phyloP scores from a whole-genome alignment of 441 rosid species.

The Croton setiger region DNA sequence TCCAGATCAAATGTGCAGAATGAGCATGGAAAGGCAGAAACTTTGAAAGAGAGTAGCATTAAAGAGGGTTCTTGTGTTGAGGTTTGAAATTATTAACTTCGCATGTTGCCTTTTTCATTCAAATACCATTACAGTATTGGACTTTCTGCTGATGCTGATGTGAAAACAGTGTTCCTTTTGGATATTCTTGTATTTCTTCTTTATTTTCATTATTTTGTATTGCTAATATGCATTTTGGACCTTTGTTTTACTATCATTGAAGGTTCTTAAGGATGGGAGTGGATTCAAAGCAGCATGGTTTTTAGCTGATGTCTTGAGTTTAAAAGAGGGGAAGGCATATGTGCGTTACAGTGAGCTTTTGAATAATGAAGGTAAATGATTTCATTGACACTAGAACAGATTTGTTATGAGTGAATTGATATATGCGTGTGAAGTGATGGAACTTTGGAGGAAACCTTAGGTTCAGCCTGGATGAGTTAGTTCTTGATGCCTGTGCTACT shows the following conservation, averaged over 20 bases:
- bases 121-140: not conserved
- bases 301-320: slow-evolving; percentile 63
- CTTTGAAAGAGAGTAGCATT: slow-evolving; percentile 40
- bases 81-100: slow-evolving; percentile 44
- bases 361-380: slow-evolving; percentile 61
- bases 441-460: not conserved
- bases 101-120: not conserved
- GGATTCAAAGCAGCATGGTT: slow-evolving; percentile 81
- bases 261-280: slow-evolving; percentile 84
- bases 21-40: slow-evolving; percentile 36
- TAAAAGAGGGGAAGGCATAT: slow-evolving; percentile 76
- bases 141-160: not conserved
- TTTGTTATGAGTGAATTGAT: slow-evolving; percentile 11
- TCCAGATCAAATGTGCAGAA: slow-evolving; percentile 31
- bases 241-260: slow-evolving; percentile 13
- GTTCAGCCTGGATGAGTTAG: not conserved
- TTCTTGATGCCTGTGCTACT: not conserved
- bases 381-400: not conserved
- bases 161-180: not conserved
- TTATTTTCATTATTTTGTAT: not conserved
- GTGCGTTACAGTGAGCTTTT: slow-evolving; percentile 67
- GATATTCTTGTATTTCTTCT: not conserved
- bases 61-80: slow-evolving; percentile 83
- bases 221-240: not conserved
- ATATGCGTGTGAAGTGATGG: slow-evolving; percentile 10